Evolutionary conservation across 805 yeast genomes (phyloP).

Genomic region (Yamadazyma philogaea): DNA sequence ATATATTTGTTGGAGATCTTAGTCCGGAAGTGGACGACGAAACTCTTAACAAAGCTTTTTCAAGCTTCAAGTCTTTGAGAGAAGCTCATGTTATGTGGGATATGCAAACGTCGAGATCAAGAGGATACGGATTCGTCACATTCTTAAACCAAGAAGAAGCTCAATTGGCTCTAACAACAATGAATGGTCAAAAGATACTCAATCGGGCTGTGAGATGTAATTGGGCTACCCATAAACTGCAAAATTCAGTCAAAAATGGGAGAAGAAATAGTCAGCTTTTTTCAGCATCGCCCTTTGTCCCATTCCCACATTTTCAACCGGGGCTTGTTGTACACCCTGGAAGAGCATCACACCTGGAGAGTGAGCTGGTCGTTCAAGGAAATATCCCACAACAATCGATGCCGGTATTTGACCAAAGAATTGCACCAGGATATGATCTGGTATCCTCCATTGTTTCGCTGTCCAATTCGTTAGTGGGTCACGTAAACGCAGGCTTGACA

Average conservation of each 20-base stretch:
- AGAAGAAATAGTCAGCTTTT: neutral
- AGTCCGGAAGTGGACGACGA: slow-evolving; percentile 82
- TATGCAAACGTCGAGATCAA: slow-evolving; percentile 86
- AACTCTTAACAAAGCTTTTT: slow-evolving; percentile 54
- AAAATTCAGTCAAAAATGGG: slow-evolving; percentile 16
- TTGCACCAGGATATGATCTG: neutral
- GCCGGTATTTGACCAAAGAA: too few species aligned
- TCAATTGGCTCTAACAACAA: slow-evolving; percentile 62
- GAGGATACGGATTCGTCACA: slow-evolving; percentile 90
- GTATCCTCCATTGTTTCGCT: too few species aligned
- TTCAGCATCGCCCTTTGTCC: slow-evolving; percentile 3
- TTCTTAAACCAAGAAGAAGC: slow-evolving; percentile 68
- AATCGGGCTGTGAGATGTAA: slow-evolving; percentile 80
- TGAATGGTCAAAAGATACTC: slow-evolving; percentile 70
- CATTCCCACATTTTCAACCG: neutral
- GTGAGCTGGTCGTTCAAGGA: too few species aligned
- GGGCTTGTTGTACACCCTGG: neutral
- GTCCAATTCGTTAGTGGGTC: too few species aligned
- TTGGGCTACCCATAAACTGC: slow-evolving; percentile 79
- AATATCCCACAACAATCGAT: too few species aligned
- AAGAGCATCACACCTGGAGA: neutral
- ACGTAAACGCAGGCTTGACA: neutral
- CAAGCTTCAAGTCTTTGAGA: slow-evolving; percentile 53
- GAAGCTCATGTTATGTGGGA: slow-evolving; percentile 98
- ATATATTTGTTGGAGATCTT: slow-evolving; percentile 83